Base-by-base conservation (phyloP, 306 rosid genomes). In the Inga oerstediana region DNA sequence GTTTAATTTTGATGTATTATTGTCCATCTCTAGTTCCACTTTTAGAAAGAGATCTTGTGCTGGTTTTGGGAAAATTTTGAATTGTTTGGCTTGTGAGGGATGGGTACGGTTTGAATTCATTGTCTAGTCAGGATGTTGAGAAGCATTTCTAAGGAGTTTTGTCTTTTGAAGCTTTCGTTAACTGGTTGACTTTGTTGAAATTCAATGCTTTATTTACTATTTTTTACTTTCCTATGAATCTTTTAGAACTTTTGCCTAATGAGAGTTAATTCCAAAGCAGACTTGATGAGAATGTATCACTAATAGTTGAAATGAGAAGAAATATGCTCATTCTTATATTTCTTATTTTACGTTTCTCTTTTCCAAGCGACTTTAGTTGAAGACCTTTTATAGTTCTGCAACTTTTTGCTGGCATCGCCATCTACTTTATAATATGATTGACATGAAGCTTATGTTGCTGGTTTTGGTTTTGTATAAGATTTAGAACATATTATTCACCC, bases 11-110 rank as follows among this genome's bases (percentile, higher is more conserved):
- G 62, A 64, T 14, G 1, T 5, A 35, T 56, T 76, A 43, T 20
- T 68, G 5, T 54, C 12, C 62, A 24, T 44, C 27, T 69, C 13
- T 24, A 43, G 46, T 74, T 74, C 71, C 72, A 0, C 27, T 8
- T 56, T 56, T 56, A 56, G 5, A 10, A 19, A 9, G 69, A 72
- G 61, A 69, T 48, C 27, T 69, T 22, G 51, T 64, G 76, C 65
- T 39, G 72, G 64, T 56, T 74, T 74, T 35, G 2, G 73, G 58
- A n/a, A 72, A 61, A 78, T 54, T 68, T 79, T 75, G n/a, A 35
- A 7, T 27, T 73, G 5, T 48, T 20, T 80, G 69, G n/a, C 48
- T n/a, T 46, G 43, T 3, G 56, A 58, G 74, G 32, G 27, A 67
- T 70, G 35, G 46, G 62, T 10, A 45, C 49, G 7, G 30, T 65